phyloP scores from a whole-genome alignment of 2,329 filamentous ascomycete genomes.

The Beauveria medogensis region DNA sequence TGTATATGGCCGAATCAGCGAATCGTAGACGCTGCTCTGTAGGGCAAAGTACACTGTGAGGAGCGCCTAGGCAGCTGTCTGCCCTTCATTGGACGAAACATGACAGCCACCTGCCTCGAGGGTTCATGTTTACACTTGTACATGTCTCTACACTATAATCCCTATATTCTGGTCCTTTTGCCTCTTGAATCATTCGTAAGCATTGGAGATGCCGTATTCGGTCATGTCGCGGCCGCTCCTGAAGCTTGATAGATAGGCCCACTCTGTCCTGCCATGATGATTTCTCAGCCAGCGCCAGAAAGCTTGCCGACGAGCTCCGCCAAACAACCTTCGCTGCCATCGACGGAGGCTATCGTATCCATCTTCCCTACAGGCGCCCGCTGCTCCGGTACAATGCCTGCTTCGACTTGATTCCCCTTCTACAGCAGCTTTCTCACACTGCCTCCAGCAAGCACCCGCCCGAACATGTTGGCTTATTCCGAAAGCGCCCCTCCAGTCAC shows the following conservation, averaged over 20 bases:
- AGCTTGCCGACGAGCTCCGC: constrained; percentile 1
- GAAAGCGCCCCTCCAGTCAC: constrained; percentile 26
- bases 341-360: not conserved
- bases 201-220: no score
- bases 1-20: not conserved
- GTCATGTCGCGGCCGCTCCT: not conserved
- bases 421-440: not conserved
- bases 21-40: not conserved
- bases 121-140: not conserved
- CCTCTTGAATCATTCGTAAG: no score
- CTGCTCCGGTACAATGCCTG: not conserved
- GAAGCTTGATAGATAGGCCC: not conserved
- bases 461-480: constrained; percentile 36
- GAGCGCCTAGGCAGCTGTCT: not conserved
- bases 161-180: no score
- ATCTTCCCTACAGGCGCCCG: not conserved
- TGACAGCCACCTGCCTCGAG: not conserved
- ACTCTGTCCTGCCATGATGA: constrained; percentile 2
- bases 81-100: not conserved
- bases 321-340: not conserved
- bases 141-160: no score
- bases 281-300: constrained; percentile 6
- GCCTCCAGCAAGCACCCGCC: not conserved
- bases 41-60: not conserved
- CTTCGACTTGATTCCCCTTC: not conserved